Evolutionary conservation across 768 basidiomycete species (phyloP), one percentile per base, ranked within the genome.

Genomic region (Russula lepida): DNA sequence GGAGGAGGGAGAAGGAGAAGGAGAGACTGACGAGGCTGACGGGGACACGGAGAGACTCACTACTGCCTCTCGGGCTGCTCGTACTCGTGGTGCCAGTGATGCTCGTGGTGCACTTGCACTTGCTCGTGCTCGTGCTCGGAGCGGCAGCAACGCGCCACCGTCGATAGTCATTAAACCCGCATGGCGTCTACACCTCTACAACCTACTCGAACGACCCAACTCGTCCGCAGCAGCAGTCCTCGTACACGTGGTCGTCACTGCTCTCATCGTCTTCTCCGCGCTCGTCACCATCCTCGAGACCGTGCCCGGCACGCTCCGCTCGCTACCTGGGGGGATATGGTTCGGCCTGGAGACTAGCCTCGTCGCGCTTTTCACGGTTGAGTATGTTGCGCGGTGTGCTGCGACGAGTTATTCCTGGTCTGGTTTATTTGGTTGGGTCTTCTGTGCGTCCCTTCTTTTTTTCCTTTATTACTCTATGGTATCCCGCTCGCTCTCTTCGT

Each of bases 311-410:
- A 79, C 82, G 1, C 84, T 91, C 64, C 88, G 88, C 69, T 79
- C 80, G 11, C 82, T 85, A 3, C 81, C 84, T 3, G 82, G 80
- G 15, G 76, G 84, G 39, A 76, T 87, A 7, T 92, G 93, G 84
- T 95, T 95, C 63, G 93, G 93, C 1, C 70, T 92, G 23, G 93
- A 95, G 74, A 92, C 92, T 19, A 84, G 80, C 54, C 72, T 95
- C 11, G 92, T 95, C 27, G 83, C 85, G 51, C 71, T 94, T 3
- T 95, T 95, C 71, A 94, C 93, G 0, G 77, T 92, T 59, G 93
- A 97, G 72, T 95, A 90, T 69, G 70, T 86, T 28, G 82, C 81
- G 13, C 76, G 89, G 37, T 82, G 82, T 68, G 58, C 89, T 1
- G 90, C 89, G n/a, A 89, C 82, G 86, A 92, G 83, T 68, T 79